Evolutionary conservation across 352 stramenopile genomes (phyloP).

Genomic region (Stephanocyclus meneghinianus): DNA sequence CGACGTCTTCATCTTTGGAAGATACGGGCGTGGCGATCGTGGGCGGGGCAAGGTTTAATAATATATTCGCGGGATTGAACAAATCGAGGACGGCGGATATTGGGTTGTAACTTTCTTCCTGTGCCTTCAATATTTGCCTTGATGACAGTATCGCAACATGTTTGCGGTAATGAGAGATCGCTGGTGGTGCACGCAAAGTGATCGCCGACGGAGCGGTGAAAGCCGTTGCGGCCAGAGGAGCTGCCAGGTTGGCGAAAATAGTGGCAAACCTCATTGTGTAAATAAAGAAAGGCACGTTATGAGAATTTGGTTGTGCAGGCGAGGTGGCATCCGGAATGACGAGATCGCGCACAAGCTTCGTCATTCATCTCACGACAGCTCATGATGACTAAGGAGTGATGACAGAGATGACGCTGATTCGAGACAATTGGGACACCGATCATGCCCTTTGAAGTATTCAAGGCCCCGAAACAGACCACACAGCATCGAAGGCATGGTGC

Average conservation of each 20-base stretch:
- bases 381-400: too few relatives aligned
- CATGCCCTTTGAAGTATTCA: too few relatives aligned
- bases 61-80: not conserved
- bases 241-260: not conserved
- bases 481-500: too few relatives aligned
- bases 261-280: not conserved
- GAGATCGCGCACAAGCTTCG: too few relatives aligned
- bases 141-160: not conserved
- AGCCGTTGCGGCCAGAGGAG: not conserved
- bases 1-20: constrained; percentile 8
- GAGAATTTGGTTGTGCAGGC: not conserved
- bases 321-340: not conserved
- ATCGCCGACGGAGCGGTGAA: not conserved
- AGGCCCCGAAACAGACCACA: too few relatives aligned
- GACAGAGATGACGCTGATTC: too few relatives aligned
- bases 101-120: not conserved
- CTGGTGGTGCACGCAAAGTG: not conserved
- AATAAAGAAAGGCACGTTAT: not conserved
- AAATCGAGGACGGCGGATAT: not conserved
- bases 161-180: not conserved
- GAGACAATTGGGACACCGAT: too few relatives aligned
- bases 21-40: not conserved
- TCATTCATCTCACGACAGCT: too few relatives aligned
- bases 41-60: not conserved
- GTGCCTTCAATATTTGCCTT: not conserved